Percentiles rank a stretch among this genome's conserved stretches.
These are phyloP conservation scores for Sugiyamaella pinicola DNA, from an alignment of 1,139 yeast species.

Conservation along the genomic window DNA sequence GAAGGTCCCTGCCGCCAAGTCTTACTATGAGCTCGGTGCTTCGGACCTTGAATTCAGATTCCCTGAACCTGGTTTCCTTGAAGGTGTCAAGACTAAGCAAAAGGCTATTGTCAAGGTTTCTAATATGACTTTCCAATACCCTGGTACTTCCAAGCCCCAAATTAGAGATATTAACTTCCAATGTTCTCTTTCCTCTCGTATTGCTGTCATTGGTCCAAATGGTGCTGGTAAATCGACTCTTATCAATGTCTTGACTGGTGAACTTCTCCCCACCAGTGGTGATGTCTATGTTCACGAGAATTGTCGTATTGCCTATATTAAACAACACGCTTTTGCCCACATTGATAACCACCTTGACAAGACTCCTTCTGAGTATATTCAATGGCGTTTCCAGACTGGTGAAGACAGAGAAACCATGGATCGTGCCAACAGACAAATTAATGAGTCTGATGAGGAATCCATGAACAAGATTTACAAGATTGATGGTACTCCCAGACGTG, in stretches of 20 bases:
- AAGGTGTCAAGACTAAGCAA: slow-evolving; percentile 99
- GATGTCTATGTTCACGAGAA: slow-evolving; percentile 99
- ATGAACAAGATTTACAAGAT: slow-evolving; percentile 99
- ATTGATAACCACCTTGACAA: slow-evolving; percentile 97
- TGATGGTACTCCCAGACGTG: slow-evolving; percentile 98
- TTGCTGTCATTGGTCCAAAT: slow-evolving; percentile 99
- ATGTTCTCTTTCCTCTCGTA: slow-evolving; percentile 98
- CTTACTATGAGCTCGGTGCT: slow-evolving; percentile 98
- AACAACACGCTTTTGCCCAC: slow-evolving; percentile 99
- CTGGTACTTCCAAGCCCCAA: slow-evolving; percentile 97
- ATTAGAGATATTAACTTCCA: slow-evolving; percentile 89
- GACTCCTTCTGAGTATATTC: slow-evolving; percentile 99
- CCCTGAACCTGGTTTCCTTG: slow-evolving; percentile 99
- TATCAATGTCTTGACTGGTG: slow-evolving; percentile 98
- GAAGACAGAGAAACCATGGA: slow-evolving; percentile 99
- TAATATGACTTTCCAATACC: slow-evolving; percentile 97
- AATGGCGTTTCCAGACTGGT: slow-evolving; percentile 99
- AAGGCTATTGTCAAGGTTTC: slow-evolving; percentile 98
- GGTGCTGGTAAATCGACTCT: slow-evolving; percentile 99
- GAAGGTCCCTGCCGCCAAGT: slow-evolving; percentile 98
- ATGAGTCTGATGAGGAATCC: slow-evolving; percentile 94
- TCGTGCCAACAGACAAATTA: slow-evolving; percentile 98
- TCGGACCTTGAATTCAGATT: slow-evolving; percentile 92
- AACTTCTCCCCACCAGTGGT: slow-evolving; percentile 95
- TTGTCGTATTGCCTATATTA: slow-evolving; percentile 99